A percentile compares a stretch with the other conserved stretches of the same genome.
phyloP scores from a whole-genome alignment of 2,329 filamentous ascomycete species.

The Didymella keratinophila region DNA sequence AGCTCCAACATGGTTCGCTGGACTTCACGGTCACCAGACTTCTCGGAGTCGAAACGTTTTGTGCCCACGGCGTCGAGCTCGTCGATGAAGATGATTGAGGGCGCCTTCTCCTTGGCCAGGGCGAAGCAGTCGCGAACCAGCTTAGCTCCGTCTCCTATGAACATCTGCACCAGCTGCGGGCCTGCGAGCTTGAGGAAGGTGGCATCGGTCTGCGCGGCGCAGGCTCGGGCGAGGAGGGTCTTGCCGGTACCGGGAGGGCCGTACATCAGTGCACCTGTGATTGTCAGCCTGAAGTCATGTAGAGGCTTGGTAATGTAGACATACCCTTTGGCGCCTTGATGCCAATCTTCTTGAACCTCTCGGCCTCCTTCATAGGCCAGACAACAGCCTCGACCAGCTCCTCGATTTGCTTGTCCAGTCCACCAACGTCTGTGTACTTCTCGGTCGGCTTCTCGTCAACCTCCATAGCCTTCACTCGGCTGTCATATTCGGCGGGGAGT shows the following conservation, averaged over 20 bases:
- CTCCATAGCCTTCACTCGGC: conserved; percentile 99
- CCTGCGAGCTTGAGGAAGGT: conserved; percentile 98
- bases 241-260: conserved; percentile 91
- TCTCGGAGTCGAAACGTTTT: conserved; percentile 98
- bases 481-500: conserved; percentile 96
- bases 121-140: conserved; percentile 97
- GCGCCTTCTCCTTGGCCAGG: conserved; percentile 97
- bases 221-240: conserved; percentile 91
- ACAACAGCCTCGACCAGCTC: conserved; percentile 98
- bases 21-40: conserved; percentile 96
- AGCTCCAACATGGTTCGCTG: conserved; percentile 99
- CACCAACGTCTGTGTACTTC: conserved; percentile 98
- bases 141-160: conserved; percentile 98
- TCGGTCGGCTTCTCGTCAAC: conserved; percentile 99
- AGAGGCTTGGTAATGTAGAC: conserved; percentile 23
- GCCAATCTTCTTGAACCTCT: conserved; percentile 99
- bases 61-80: conserved; percentile 98
- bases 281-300: conserved; percentile 16
- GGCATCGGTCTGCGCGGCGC: conserved; percentile 95
- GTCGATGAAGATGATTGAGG: conserved; percentile 99
- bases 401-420: conserved; percentile 98
- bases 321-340: conserved; percentile 99
- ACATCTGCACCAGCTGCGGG: conserved; percentile 98
- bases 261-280: conserved; percentile 89
- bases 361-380: conserved; percentile 99